Conservation (phyloP, 2,329 filamentous ascomycete species). For the Macrophomina phaseolina region DNA sequence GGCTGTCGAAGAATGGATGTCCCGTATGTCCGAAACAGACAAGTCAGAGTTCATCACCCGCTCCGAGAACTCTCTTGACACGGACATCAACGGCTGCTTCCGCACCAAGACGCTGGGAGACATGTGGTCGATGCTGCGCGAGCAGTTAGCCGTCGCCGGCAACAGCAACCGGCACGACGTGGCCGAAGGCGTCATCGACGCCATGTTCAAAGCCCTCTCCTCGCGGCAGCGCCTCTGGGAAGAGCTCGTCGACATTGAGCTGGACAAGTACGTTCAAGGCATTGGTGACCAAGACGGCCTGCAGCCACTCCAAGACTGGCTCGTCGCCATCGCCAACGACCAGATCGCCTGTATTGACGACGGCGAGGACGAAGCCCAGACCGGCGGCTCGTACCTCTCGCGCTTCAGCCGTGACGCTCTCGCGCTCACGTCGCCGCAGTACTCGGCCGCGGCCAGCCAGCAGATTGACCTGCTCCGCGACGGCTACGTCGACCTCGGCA, state of each 20-base stretch:
- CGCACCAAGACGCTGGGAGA: slow-evolving; percentile 90
- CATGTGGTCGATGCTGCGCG: slow-evolving; percentile 96
- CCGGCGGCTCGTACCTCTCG: slow-evolving; percentile 80
- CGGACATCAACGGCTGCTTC: slow-evolving; percentile 87
- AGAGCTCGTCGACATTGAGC: slow-evolving; percentile 85
- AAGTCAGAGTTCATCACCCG: slow-evolving; percentile 80
- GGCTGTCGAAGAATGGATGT: slow-evolving; percentile 97
- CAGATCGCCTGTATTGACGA: slow-evolving; percentile 99
- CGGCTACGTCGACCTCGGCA: slow-evolving; percentile 93
- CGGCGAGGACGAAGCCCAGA: slow-evolving; percentile 53
- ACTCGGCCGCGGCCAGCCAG: slow-evolving; percentile 71
- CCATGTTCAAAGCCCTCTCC: slow-evolving; percentile 90
- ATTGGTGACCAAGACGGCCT: slow-evolving; percentile 71
- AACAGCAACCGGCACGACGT: slow-evolving; percentile 88
- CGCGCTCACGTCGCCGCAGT: slow-evolving; percentile 78
- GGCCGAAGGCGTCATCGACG: slow-evolving; percentile 91
- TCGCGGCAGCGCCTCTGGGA: slow-evolving; percentile 86
- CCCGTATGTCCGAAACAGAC: slow-evolving; percentile 85
- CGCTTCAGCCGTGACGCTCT: slow-evolving; percentile 86
- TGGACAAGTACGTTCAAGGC: slow-evolving; percentile 67
- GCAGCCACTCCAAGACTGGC: slow-evolving; percentile 82
- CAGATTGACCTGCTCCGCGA: slow-evolving; percentile 81
- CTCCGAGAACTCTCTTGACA: slow-evolving; percentile 79
- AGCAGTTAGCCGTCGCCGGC: slow-evolving; percentile 85
- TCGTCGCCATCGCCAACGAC: slow-evolving; percentile 95